Evolutionary conservation across 768 basidiomycete genomes (phyloP).

Genomic region (Tremella yokohamensis): DNA sequence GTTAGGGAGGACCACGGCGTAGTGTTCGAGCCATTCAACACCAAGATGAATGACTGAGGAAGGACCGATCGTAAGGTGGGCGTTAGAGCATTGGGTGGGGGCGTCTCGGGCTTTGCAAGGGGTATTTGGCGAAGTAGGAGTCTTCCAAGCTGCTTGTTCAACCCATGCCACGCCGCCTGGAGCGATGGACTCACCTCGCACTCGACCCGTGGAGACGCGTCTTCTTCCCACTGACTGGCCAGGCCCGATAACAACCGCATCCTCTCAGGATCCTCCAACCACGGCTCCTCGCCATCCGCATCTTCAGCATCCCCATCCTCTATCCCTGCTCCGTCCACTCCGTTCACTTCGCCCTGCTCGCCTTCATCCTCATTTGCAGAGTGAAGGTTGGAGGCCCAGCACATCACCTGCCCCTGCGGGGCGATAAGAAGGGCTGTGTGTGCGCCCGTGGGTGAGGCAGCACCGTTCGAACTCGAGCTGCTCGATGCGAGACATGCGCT

Average conservation of each 20-base stretch:
- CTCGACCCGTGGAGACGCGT: slow-evolving; percentile 33
- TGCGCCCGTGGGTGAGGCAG: neutral
- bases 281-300: slow-evolving; percentile 34
- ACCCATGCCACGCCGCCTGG: slow-evolving; percentile 2
- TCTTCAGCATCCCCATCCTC: neutral
- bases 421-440: slow-evolving; percentile 39
- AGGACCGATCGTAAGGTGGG: slow-evolving; percentile 19
- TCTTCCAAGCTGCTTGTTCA: slow-evolving; percentile 28
- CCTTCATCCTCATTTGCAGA: slow-evolving; percentile 28
- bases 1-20: slow-evolving; percentile 33
- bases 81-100: slow-evolving; percentile 7
- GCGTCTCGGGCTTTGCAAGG: slow-evolving; percentile 16
- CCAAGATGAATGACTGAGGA: slow-evolving; percentile 24
- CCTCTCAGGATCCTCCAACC: slow-evolving; percentile 38
- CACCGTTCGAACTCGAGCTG: neutral
- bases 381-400: slow-evolving; percentile 14
- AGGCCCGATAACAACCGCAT: slow-evolving; percentile 36
- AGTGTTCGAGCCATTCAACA: slow-evolving; percentile 26
- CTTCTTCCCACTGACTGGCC: slow-evolving; percentile 38
- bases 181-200: slow-evolving; percentile 47
- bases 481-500: neutral
- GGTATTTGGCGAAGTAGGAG: slow-evolving; percentile 22
- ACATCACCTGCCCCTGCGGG: slow-evolving; percentile 35
- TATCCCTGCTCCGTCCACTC: neutral
- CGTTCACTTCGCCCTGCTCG: slow-evolving; percentile 21